A percentile compares a stretch with the other conserved stretches of the same genome.
phyloP scores from a whole-genome alignment of 352 stramenopile species.

The Phytophthora megakarya region DNA sequence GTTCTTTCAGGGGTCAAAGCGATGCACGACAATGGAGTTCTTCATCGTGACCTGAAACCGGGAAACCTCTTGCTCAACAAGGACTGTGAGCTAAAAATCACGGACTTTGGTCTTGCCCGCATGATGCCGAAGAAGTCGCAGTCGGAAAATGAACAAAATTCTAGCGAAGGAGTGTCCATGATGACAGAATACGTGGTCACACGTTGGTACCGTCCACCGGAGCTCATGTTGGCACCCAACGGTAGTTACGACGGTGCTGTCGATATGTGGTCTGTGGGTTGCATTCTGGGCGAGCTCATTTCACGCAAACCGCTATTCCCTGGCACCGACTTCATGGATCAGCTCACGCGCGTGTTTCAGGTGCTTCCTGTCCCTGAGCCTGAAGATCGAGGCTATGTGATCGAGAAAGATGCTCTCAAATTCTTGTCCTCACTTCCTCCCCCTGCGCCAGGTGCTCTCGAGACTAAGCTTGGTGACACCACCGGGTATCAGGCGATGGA shows the following conservation, averaged over 20 bases:
- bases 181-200: slow-evolving; percentile 93
- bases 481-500: slow-evolving; percentile 60
- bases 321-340: slow-evolving; percentile 86
- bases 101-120: slow-evolving; percentile 93
- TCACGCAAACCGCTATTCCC: slow-evolving; percentile 80
- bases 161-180: slow-evolving; percentile 49
- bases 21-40: slow-evolving; percentile 93
- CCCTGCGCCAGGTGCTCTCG: slow-evolving; percentile 56
- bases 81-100: slow-evolving; percentile 93
- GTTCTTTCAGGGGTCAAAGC: slow-evolving; percentile 88
- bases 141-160: slow-evolving; percentile 13
- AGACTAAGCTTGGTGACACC: slow-evolving; percentile 58
- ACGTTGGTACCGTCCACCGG: slow-evolving; percentile 91
- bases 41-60: slow-evolving; percentile 95
- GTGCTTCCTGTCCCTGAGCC: slow-evolving; percentile 73
- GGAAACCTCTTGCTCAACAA: slow-evolving; percentile 94
- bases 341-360: slow-evolving; percentile 82
- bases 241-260: slow-evolving; percentile 89
- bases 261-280: slow-evolving; percentile 88
- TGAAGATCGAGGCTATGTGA: slow-evolving; percentile 65
- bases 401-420: slow-evolving; percentile 86
- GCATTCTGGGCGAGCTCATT: slow-evolving; percentile 94
- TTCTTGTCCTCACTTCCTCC: slow-evolving; percentile 78
- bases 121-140: slow-evolving; percentile 70
- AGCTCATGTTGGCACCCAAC: slow-evolving; percentile 92